A percentile compares a stretch with the other conserved stretches of the same genome.
phyloP scores from a whole-genome alignment of 805 yeast species.

The Teunomyces atbi region DNA sequence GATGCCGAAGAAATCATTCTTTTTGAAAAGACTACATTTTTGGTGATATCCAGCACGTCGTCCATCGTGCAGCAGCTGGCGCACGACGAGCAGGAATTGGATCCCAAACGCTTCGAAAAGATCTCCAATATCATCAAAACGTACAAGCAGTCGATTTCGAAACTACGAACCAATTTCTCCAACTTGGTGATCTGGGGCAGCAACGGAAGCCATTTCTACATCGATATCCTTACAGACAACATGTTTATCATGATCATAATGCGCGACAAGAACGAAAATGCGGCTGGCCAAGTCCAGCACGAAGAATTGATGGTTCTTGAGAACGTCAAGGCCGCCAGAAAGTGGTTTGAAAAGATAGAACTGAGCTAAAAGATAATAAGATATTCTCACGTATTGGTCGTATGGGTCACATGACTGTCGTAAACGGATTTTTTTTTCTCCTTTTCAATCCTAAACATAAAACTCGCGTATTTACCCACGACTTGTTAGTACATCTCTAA shows the following conservation, averaged over 20 bases:
- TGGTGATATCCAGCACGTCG: slow-evolving; percentile 68
- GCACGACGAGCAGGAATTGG: slow-evolving; percentile 42
- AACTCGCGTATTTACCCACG: neutral
- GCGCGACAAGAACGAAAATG: slow-evolving; percentile 34
- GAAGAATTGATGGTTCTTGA: slow-evolving; percentile 51
- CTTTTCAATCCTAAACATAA: neutral
- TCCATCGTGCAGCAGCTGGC: slow-evolving; percentile 29
- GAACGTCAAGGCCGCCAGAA: slow-evolving; percentile 56
- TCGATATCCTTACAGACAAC: slow-evolving; percentile 58
- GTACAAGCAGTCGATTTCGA: slow-evolving; percentile 87
- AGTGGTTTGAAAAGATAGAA: slow-evolving; percentile 50
- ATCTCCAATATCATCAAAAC: slow-evolving; percentile 92
- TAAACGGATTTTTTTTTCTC: neutral
- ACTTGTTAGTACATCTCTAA: neutral
- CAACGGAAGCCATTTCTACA: slow-evolving; percentile 44
- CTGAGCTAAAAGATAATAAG: slow-evolving; percentile 11
- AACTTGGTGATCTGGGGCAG: slow-evolving; percentile 69
- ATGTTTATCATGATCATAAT: slow-evolving; percentile 61
- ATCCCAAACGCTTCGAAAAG: slow-evolving; percentile 92
- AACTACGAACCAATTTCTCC: slow-evolving; percentile 80
- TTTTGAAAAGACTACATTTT: slow-evolving; percentile 90
- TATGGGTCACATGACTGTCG: neutral
- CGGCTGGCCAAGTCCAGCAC: slow-evolving; percentile 25
- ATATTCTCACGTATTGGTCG: neutral
- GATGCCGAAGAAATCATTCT: slow-evolving; percentile 88